These are phyloP conservation scores for Suhomyces bolitotheri DNA, from an alignment of 1,139 yeast species.

Conservation along the genomic window DNA sequence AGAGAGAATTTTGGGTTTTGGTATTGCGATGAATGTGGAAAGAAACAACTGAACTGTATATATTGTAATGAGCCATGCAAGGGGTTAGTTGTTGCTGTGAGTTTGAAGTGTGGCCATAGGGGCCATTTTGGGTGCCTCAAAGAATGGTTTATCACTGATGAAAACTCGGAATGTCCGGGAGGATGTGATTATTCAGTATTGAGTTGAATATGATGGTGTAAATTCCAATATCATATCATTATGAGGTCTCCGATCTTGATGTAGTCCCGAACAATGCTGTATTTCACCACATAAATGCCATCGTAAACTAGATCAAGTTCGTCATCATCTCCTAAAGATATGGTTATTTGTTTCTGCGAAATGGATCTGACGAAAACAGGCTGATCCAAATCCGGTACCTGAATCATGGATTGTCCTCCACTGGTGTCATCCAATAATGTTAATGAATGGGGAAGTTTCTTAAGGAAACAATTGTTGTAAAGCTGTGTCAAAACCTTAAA, in stretches of 20 bases:
- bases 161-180: constrained; percentile 75
- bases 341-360: constrained; percentile 27
- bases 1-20: constrained; percentile 60
- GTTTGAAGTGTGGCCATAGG: constrained; percentile 79
- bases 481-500: constrained; percentile 62
- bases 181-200: constrained; percentile 51
- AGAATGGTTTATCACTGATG: constrained; percentile 72
- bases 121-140: constrained; percentile 82
- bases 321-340: constrained; percentile 46
- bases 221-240: constrained; percentile 38
- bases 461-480: constrained; percentile 67
- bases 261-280: constrained; percentile 49
- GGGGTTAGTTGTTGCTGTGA: constrained; percentile 67
- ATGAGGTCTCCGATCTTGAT: constrained; percentile 44
- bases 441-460: constrained; percentile 63
- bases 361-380: constrained; percentile 74
- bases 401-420: constrained; percentile 79
- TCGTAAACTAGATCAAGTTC: constrained; percentile 60
- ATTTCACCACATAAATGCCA: constrained; percentile 79
- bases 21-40: constrained; percentile 77
- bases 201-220: not conserved
- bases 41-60: constrained; percentile 66
- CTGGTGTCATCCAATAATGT: constrained; percentile 75
- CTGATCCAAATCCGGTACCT: constrained; percentile 68
- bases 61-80: constrained; percentile 78